Conservation (phyloP, 495 filamentous ascomycete species). For the Aspergillus coremiiformis region DNA sequence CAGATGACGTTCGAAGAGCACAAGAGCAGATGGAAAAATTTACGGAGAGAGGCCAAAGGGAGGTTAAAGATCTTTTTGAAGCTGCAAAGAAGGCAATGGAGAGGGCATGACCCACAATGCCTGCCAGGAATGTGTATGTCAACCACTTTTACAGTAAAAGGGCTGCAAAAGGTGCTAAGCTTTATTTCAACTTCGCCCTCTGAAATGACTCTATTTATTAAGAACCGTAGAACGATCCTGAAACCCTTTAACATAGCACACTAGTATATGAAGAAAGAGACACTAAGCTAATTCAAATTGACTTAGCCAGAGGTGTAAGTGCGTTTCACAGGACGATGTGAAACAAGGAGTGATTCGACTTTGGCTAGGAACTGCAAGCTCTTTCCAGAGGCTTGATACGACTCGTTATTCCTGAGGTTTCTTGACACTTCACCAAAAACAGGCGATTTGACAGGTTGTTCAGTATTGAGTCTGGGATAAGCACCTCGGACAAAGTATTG, state of each 20-base stretch:
- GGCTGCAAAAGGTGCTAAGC: not conserved
- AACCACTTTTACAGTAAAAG: not conserved
- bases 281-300: slow-evolving; percentile 15
- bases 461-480: slow-evolving; percentile 22
- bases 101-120: slow-evolving; percentile 19
- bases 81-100: slow-evolving; percentile 53
- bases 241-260: not conserved
- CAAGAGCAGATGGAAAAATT: slow-evolving; percentile 66
- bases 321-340: slow-evolving; percentile 26
- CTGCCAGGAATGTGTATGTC: not conserved
- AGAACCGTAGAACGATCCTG: not conserved
- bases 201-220: not conserved
- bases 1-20: slow-evolving; percentile 62
- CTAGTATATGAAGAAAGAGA: slow-evolving; percentile 8
- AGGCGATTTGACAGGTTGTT: slow-evolving; percentile 17
- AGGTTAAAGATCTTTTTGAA: slow-evolving; percentile 64
- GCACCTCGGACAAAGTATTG: slow-evolving; percentile 59
- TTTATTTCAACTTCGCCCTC: not conserved
- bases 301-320: slow-evolving; percentile 13
- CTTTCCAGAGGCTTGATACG: slow-evolving; percentile 37
- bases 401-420: slow-evolving; percentile 39
- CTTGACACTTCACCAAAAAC: slow-evolving; percentile 30
- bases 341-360: slow-evolving; percentile 34
- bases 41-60: slow-evolving; percentile 59
- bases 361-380: slow-evolving; percentile 35